These are phyloP conservation scores for Breynia disticha DNA, from an alignment of 441 rosid species.

Conservation along the genomic window DNA sequence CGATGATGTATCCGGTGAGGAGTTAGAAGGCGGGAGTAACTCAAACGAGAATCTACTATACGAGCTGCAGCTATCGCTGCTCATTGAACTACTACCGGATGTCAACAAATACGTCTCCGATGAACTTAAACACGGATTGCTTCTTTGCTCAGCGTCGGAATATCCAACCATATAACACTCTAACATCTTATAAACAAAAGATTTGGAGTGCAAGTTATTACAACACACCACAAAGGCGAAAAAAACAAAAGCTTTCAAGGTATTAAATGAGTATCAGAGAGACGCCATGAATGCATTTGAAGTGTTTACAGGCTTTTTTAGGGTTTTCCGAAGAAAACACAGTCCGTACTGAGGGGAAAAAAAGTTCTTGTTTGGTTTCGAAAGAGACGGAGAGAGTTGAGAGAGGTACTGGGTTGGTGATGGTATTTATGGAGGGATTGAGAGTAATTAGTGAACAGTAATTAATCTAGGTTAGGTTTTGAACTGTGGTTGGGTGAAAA, in stretches of 20 bases:
- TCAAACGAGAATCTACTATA: constrained; percentile 70
- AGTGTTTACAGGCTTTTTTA: constrained; percentile 13
- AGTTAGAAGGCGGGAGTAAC: constrained; percentile 28
- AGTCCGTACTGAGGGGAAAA: constrained; percentile 1
- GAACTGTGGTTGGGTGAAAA: background rate
- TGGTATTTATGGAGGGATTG: constrained; percentile 29
- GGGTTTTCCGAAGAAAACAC: constrained; percentile 1
- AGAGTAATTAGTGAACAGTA: background rate
- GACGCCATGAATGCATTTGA: constrained; percentile 17
- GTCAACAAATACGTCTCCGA: constrained; percentile 11
- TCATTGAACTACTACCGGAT: constrained; percentile 43
- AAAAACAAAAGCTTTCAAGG: background rate
- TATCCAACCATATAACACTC: constrained; percentile 29
- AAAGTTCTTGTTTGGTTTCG: constrained; percentile 3
- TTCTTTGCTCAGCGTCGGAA: constrained; percentile 42
- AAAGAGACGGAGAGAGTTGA: background rate
- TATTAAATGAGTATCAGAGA: constrained; percentile 7
- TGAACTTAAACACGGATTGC: constrained; percentile 22
- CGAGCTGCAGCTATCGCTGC: constrained; percentile 54
- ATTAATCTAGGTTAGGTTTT: background rate
- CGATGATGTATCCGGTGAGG: constrained; percentile 38
- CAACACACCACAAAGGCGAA: background rate
- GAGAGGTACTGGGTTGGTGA: constrained; percentile 18
- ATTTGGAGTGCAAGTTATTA: background rate
- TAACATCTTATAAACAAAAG: constrained; percentile 23